Percentiles rank a stretch among this genome's conserved stretches.
Evolutionary conservation across 2,329 filamentous ascomycete species (phyloP).

Genomic region (Fusarium sp.): DNA sequence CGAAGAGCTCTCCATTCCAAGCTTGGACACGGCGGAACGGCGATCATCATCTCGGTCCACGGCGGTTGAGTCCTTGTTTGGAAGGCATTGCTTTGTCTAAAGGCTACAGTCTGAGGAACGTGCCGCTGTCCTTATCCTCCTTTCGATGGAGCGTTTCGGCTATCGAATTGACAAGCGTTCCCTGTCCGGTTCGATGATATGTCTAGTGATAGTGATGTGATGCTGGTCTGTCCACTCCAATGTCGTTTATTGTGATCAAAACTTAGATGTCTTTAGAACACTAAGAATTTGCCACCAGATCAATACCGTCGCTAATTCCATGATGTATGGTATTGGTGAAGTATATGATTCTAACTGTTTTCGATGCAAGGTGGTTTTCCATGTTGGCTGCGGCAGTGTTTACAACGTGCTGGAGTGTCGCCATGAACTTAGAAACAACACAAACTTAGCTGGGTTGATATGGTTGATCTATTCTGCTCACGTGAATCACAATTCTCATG

Average conservation of each 20-base stretch:
- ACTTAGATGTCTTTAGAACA: neutral
- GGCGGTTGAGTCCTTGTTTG: slow-evolving; percentile 11
- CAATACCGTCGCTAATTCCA: neutral
- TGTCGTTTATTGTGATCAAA: neutral
- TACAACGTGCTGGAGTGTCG: too few relatives aligned
- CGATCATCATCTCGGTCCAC: slow-evolving; percentile 31
- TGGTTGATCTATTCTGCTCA: neutral
- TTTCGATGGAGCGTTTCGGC: slow-evolving; percentile 7
- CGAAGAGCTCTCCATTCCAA: neutral
- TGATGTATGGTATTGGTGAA: neutral
- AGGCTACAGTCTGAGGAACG: neutral
- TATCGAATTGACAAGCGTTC: slow-evolving; percentile 16
- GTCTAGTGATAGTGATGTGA: neutral
- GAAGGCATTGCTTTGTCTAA: slow-evolving; percentile 10
- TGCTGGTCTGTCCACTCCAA: neutral
- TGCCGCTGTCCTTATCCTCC: neutral
- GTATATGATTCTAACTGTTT: neutral
- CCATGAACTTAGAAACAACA: neutral
- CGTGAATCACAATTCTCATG: too few relatives aligned
- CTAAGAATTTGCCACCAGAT: neutral
- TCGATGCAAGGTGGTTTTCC: too few relatives aligned
- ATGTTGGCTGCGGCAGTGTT: neutral
- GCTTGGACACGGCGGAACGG: slow-evolving; percentile 24
- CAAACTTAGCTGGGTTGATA: neutral
- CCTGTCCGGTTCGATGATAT: neutral